Evolutionary conservation across 202 grass and related monocot species (phyloP).

Genomic region (Sporobolus alterniflorus): DNA sequence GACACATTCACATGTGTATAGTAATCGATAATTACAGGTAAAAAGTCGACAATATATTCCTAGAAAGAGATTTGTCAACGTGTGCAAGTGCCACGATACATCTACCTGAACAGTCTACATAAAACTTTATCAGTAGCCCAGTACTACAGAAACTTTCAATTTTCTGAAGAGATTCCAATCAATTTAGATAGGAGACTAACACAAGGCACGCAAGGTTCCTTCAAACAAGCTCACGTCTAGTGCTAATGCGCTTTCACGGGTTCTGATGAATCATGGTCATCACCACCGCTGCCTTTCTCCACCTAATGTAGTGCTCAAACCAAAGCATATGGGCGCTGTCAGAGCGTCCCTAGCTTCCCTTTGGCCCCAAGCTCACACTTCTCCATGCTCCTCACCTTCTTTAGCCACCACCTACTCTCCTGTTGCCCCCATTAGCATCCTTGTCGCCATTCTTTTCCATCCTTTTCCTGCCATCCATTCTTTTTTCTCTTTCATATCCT

Average conservation of each 20-base stretch:
- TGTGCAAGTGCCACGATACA: slow-evolving; percentile 24
- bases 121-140: slow-evolving; percentile 30
- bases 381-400: slow-evolving; percentile 40
- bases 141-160: slow-evolving; percentile 6
- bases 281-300: slow-evolving; percentile 34
- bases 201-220: slow-evolving; percentile 25
- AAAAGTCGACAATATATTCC: not conserved
- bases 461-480: slow-evolving; percentile 23
- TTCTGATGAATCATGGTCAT: slow-evolving; percentile 57
- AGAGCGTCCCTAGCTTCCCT: slow-evolving; percentile 45
- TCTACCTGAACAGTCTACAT: slow-evolving; percentile 28
- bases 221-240: slow-evolving; percentile 26
- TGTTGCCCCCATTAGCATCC: slow-evolving; percentile 48
- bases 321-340: slow-evolving; percentile 61
- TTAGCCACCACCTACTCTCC: slow-evolving; percentile 42
- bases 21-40: not conserved
- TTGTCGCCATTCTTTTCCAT: slow-evolving; percentile 37
- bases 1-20: not conserved
- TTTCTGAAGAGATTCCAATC: slow-evolving; percentile 14
- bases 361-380: slow-evolving; percentile 66
- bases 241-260: slow-evolving; percentile 35
- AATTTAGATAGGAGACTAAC: slow-evolving; percentile 16
- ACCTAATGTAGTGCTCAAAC: slow-evolving; percentile 55
- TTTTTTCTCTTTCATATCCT: slow-evolving; percentile 16
- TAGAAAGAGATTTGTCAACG: not conserved